phyloP scores from a whole-genome alignment of 2,329 filamentous ascomycete genomes.

The Aspergillus floridensis region DNA sequence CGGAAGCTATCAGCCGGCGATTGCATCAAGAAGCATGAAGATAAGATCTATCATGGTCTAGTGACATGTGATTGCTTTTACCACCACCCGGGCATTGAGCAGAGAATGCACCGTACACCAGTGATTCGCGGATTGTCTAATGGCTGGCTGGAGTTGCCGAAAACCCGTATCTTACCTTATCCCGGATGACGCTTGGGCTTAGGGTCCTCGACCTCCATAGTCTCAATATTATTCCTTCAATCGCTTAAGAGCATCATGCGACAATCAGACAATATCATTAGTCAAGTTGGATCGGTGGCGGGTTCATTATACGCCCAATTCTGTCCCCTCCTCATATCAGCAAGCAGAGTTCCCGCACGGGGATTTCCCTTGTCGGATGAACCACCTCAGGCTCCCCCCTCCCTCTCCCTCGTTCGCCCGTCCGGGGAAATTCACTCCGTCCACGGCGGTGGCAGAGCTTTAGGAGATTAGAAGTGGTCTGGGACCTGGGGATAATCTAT shows the following conservation, averaged over 20 bases:
- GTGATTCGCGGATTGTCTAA: neutral
- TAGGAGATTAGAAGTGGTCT: neutral
- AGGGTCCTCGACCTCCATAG: neutral
- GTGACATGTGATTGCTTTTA: neutral
- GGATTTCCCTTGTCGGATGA: neutral
- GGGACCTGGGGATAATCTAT: slow-evolving; percentile 12
- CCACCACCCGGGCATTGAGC: neutral
- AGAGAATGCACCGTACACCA: neutral
- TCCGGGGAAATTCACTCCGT: neutral
- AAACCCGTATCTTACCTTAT: slow-evolving; percentile 16
- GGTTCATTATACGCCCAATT: neutral
- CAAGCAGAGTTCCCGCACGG: neutral
- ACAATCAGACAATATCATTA: neutral
- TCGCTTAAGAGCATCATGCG: neutral
- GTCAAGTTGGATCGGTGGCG: neutral
- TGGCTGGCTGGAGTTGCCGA: slow-evolving; percentile 11
- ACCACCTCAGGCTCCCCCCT: neutral
- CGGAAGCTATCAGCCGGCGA: neutral
- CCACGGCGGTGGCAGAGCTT: neutral
- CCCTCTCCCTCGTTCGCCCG: neutral
- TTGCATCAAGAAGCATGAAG: neutral
- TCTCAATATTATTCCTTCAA: neutral
- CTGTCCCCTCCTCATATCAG: neutral
- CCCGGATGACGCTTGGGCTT: neutral
- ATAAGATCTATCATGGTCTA: neutral